Base-by-base conservation (phyloP, 352 stramenopile genomes). In the Phytophthora aleatoria region DNA sequence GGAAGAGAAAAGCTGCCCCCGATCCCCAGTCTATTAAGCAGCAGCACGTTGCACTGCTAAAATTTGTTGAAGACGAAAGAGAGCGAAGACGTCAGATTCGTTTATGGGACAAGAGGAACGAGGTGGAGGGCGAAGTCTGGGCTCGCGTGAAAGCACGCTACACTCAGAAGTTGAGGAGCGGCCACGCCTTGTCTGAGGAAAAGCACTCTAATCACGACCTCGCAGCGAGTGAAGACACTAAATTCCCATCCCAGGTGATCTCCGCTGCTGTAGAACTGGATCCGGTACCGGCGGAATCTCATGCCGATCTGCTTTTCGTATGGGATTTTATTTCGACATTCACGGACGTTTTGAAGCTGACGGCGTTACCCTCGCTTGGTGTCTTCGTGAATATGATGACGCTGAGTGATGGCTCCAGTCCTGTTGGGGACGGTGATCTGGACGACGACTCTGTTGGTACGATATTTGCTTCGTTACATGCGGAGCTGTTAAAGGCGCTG, bases 311-410 rank as follows among this genome's bases (percentile, higher is more conserved):
- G 49, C 58, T 93, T 10, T 93, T 91, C 50, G 73, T 86, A 10
- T 93, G 85, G 85, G 85, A 93, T 58, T 83, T 87, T 16, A 73
- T 93, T 42, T 87, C 83, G 10, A 90, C 81, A 5, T 93, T 93
- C 56, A 77, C 83, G 3, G 79, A 93, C 61, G 81, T 75, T 20
- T 68, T 93, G 13, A 75, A 77, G 30, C 53, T 90, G 36, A 74
- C 76, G 6, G 50, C 52, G 9, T 55, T 87, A 5, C 83, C 85
- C 5, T 88, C 85, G 11, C 71, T 93, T 31, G 54, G 52, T 5
- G 35, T 73, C 0, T 91, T 93, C 49, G 73, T 82, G 3, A 69
- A 77, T 35, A 70, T 93, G 28, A 28, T 91, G 44, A 73, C 59
- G 12, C 55, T 89, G 11, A 69, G 42, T 27, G 81, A 87, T 31